Percentiles rank a stretch among this genome's conserved stretches.
phyloP scores from a whole-genome alignment of 108 stramenopile genomes.

The Seminavis robusta region DNA sequence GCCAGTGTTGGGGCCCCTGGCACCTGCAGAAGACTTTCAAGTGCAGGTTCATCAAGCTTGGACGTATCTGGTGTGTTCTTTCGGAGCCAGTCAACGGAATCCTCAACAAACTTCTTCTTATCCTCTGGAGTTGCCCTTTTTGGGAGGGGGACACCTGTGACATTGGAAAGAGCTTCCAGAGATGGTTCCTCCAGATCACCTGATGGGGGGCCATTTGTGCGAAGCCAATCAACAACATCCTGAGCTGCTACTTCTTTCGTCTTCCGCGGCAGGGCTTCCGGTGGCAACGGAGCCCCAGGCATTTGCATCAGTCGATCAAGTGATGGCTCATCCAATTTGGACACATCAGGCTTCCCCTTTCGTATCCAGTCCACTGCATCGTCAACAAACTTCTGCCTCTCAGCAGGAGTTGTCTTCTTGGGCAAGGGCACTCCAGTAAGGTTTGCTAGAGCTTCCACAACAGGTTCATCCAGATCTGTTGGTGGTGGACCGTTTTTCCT shows the following conservation, averaged over 20 bases:
- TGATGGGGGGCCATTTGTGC: background rate
- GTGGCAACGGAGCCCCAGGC: background rate
- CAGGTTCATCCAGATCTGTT: constrained; percentile 3
- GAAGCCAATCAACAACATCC: constrained; percentile 6
- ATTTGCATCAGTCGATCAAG: background rate
- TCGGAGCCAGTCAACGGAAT: constrained; percentile 1
- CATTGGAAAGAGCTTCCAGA: constrained; percentile 7
- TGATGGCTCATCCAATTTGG: constrained; percentile 2
- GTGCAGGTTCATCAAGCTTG: background rate
- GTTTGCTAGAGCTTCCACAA: background rate
- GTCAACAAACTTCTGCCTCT: constrained; percentile 9
- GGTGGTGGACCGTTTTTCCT: constrained; percentile 1
- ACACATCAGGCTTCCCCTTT: constrained; percentile 1
- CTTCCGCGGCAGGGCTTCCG: background rate
- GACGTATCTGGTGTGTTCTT: background rate
- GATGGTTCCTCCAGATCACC: background rate
- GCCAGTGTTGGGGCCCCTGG: no score
- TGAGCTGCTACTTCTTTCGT: background rate
- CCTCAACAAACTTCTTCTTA: constrained; percentile 1
- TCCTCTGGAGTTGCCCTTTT: background rate
- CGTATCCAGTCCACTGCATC: constrained; percentile 15
- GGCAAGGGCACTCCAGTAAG: constrained; percentile 3
- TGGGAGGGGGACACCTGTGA: background rate
- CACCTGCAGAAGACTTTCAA: background rate
- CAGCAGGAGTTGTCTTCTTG: constrained; percentile 3